Base-by-base conservation (phyloP, 208 protist species). In the Acanthamoeba sp. region DNA sequence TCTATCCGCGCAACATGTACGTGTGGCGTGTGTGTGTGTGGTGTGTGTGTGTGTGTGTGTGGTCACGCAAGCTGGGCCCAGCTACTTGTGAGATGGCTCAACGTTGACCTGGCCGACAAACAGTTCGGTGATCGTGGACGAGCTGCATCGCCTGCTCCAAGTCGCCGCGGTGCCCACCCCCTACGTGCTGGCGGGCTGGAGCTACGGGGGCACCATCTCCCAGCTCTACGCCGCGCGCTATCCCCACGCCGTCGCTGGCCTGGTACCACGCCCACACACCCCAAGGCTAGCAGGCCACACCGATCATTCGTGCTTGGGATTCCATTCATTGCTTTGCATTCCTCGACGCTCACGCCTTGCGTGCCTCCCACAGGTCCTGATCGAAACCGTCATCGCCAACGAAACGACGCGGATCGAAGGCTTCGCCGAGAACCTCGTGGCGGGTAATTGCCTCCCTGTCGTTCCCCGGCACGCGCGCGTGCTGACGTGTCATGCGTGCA, bases 161-260 rank as follows among this genome's bases (percentile, higher is more conserved):
- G 66, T n/a, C 7, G n/a, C 66, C 12, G 66, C 7, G 16, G 66
- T 76, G 36, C 66, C 66, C 29, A 0, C 6, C 29, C 66, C 66
- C n/a, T 36, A 76, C 36, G 27, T 76, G 66, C 66, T 76, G 29
- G 66, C 20, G 36, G 66, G 66, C n/a, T 76, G 66, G 66, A 76
- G 66, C 66, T 76, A 40, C 36, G 66, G 66, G 29, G 66, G 66
- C 16, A 18, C 20, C 32, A 76, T 76, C 36, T 7, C 16, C 29
- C 32, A 76, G 36, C 66, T 76, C 66, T 76, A 32, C n/a, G 66
- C 66, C 32, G 36, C 36, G 64, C 66, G 66, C n/a, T 38, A 76
- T 7, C 66, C 29, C 1, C 16, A 1, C 2, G n/a, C 6, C 64
- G 32, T 73, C 2, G 64, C 64, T 2, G 64, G 66, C 32, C 2